Evolutionary conservation across 1,284 basidiomycete genomes (phyloP), one percentile per base, ranked within the genome.

Genomic region (Ganoderma meredithae): DNA sequence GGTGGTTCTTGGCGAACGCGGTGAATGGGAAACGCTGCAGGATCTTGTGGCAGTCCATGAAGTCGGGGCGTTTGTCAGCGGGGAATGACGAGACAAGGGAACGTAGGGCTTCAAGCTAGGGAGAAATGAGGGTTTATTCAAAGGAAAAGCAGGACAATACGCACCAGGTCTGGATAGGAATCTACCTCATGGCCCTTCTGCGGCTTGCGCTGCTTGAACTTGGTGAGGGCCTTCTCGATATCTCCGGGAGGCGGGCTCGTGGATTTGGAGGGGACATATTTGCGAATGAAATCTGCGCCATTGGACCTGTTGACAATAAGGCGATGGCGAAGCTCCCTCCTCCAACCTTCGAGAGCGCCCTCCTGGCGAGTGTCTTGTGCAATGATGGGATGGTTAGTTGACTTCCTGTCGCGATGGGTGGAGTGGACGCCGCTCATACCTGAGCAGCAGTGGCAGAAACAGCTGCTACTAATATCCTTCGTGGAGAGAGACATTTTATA

Each of bases 11-110:
- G 19, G 40, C 13, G 15, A 60, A 39, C 1, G 56, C 10, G 25
- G 22, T 12, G 58, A 60, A 64, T 3, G 63, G 63, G 36, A 64
- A 68, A 8, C 13, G 3, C 10, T 56, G 52, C 4, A 31, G 12
- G 41, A 12, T 13, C 6, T 13, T 13, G 19, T 17, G n/a, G 1
- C 36, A 31, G 27, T 64, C 60, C 41, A 49, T 27, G 52, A 65
- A 62, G 7, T 31, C 31, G 27, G 44, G 67, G 1, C 36, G 43
- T 17, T 47, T 64, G n/a, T 36, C 43, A 4, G 43, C 33, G 8
- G 63, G 63, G 41, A 68, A 64, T 6, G 27, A 17, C 7, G 49
- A 13, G 22, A 68, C 67, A 41, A 68, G 67, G 1, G 12, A n/a
- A 2, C 44, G n/a, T 15, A 62, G 53, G 17, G 31, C 33, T 7